Percentiles rank a stretch among this genome's conserved stretches.
Evolutionary conservation across 352 stramenopile species (phyloP).

Genomic region (Globisporangium orthogonon): DNA sequence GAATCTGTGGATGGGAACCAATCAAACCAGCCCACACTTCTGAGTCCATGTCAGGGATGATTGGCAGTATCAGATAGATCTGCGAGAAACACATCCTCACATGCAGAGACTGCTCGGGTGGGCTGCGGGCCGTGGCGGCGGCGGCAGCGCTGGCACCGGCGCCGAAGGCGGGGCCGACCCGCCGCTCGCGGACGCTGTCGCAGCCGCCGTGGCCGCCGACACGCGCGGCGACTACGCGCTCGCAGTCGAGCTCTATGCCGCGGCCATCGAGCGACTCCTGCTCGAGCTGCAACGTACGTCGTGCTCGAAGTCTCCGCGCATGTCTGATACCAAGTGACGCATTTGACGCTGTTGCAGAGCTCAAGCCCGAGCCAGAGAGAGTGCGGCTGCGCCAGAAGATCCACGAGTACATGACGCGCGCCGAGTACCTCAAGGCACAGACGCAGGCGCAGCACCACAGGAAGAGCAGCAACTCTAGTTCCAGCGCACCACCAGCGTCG

Average conservation of each 20-base stretch:
- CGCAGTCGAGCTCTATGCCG: conserved; percentile 66
- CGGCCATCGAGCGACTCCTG: conserved; percentile 75
- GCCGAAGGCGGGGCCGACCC: not conserved
- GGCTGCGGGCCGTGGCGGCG: conserved; percentile 4
- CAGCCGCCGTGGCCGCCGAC: conserved; percentile 53
- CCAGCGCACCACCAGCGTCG: not conserved
- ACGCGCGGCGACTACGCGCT: conserved; percentile 28
- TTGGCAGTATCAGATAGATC: not conserved
- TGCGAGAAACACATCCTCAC: not conserved
- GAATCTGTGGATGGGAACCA: not conserved
- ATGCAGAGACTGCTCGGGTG: conserved; percentile 15
- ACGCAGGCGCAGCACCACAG: not conserved
- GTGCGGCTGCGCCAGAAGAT: conserved; percentile 42
- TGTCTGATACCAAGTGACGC: not conserved
- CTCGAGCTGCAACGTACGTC: conserved; percentile 47
- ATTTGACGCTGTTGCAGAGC: conserved; percentile 17
- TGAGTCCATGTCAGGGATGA: not conserved
- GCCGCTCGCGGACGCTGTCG: conserved; percentile 14
- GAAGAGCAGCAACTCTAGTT: not conserved
- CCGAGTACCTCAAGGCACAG: conserved; percentile 56
- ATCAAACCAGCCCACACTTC: not conserved
- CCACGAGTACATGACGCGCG: conserved; percentile 74
- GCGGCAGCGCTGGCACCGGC: conserved; percentile 11
- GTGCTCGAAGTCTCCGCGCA: too few species aligned
- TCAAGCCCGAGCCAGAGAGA: conserved; percentile 25